Evolutionary conservation across 2,329 filamentous ascomycete species (phyloP), one percentile per base, ranked within the genome.

Genomic region (Tympanopsis confertula): DNA sequence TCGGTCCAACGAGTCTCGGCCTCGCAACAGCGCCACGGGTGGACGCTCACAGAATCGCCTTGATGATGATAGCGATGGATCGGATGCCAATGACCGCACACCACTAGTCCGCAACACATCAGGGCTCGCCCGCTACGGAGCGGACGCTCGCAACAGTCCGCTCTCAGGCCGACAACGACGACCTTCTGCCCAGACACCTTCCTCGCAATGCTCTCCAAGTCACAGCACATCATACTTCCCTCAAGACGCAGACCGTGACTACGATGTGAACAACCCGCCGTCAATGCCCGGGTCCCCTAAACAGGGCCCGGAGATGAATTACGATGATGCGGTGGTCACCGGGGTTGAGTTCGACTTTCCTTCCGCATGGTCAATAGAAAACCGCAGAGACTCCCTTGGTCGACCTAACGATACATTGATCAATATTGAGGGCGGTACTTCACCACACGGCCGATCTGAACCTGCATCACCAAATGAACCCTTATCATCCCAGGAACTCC

Each of bases 191-290:
- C 30, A 33, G 15, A 33, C 30, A 7, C 10, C 30, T 33, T 33
- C 30, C 7, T 33, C 30, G 10, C 30, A 15, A 15, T 10, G 10
- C 30, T 33, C 30, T 33, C 30, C 30, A 7, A 10, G 30, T 7
- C 7, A n/a, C n/a, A n/a, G n/a, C n/a, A 67, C 57, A 44, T 60
- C 50, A 24, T 48, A 49, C 12, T 44, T 53, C 18, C 47, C 39
- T 45, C 47, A 15, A 12, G 35, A 42, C 5, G 48, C 49, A 36
- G 49, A 54, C 43, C 70, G 75, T 20, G 59, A 58, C 40, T 78
- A 76, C 48, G 74, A 80, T 57, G 58, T 83, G 42, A 83, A 83
- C 47, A 77, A 82, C 43, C 78, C 78, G 3, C 79, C 78, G 1
- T 83, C 79, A 0, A 65, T 82, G 35, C 78, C 78, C 2, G 73